Base-by-base conservation (phyloP, 805 yeast species). In the Tetrapisispora iriomotensis region DNA sequence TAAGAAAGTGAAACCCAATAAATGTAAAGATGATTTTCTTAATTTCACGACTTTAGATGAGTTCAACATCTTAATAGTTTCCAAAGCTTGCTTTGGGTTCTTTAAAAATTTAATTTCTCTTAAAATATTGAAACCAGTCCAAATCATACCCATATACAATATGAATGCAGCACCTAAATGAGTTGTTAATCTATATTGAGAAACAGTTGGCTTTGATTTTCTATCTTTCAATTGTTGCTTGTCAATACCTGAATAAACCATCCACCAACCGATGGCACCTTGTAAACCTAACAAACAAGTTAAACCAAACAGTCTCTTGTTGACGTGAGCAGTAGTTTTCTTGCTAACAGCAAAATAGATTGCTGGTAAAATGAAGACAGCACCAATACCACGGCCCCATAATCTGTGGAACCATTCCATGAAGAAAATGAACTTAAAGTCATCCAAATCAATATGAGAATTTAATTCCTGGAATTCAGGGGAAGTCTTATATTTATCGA, bases 251-350 rank as follows among this genome's bases (percentile, higher is more conserved):
- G 96, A 85, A 53, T 83, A 78, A 38, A 92, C 98, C 98, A 92
- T 92, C 99, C 99, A 92, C 98, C 98, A 92, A 24, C 98, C 98
- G 48, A 92, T 81, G 38, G 80, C 82, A 38, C 98, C 98, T 67
- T 92, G 98, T 35, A 92, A 65, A 9, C 95, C 99, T 42, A 92
- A 70, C 37, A 92, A 65, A 0, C 71, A 77, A 30, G 94, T 74
- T 34, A 92, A 72, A 2, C 84, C 84, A 17, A 83, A 61, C 13
- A 92, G 66, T 48, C 85, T 72, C 41, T 67, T 66, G 36, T 84
- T 79, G 3, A 83, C 80, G 42, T 77, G 77, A 3, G 74, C 62
- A 2, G 87, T 77, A 9, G 90, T 77, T 46, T 68, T 77, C 29
- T 76, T 75, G 3, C 79, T 65, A 14, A 70, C 68, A 53, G 85